Evolutionary conservation across 139 green algal genomes (phyloP), one percentile per base, ranked within the genome.

Genomic region (Chlamydomonas sphaeroides): DNA sequence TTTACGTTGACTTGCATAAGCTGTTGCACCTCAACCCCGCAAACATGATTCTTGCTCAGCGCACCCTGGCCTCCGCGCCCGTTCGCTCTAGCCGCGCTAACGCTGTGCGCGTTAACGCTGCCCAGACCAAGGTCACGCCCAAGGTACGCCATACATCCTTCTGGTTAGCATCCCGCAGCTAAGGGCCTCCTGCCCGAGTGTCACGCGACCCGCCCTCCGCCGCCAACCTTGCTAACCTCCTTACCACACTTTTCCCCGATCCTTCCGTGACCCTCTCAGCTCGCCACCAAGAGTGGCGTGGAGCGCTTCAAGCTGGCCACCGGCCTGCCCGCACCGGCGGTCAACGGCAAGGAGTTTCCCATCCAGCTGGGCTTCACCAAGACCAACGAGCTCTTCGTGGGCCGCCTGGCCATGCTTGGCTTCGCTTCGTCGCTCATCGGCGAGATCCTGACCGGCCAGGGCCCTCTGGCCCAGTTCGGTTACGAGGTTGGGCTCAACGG

Each of bases 311-410:
- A 79, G 53, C 71, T 68, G 36, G 71, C 71, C 17, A 79, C 71
- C 17, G 71, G 71, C 4, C 53, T 79, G 53, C 71, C 71, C 15
- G 62, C 61, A 1, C 74, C 62, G 1, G 30, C 21, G 20, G 71
- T 79, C 10, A 79, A 79, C 53, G 71, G 71, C 71, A 36, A 39
- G 51, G 23, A 79, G 71, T 79, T 82, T 38, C 75, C 67, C 49
- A 23, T 79, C 35, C 53, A 83, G 65, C 70, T 88, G 3, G 84
- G 84, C 45, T 88, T 88, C 63, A 86, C 78, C 35, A 78, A 78
- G 59, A 62, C 75, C 30, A 97, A 97, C 69, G 94, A 97, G 89
- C 86, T 97, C 36, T 95, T 97, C 61, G 91, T 97, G 30, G 90
- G 91, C 32, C 89, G 94, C 28, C 74, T 94, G 68, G 92, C 94